A percentile compares a stretch with the other conserved stretches of the same genome.
Evolutionary conservation across 2,329 filamentous ascomycete genomes (phyloP).

Genomic region (Sporothrix globosa): DNA sequence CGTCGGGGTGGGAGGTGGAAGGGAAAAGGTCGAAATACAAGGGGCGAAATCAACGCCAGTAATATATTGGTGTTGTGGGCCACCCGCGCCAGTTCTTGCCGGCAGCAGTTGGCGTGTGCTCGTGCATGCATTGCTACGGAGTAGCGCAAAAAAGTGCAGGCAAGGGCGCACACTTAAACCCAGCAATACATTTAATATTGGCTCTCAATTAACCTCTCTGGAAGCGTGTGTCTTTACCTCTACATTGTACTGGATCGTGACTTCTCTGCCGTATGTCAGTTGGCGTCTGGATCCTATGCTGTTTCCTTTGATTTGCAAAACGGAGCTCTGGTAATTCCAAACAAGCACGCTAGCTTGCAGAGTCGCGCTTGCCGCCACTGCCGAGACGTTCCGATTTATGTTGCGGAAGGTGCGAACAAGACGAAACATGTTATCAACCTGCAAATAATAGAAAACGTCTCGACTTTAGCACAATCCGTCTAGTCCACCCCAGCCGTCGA

Average conservation of each 20-base stretch:
- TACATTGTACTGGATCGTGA: neutral
- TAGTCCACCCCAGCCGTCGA: too few relatives aligned
- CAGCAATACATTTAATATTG: slow-evolving; percentile 15
- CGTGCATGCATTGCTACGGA: slow-evolving; percentile 25
- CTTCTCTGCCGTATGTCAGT: neutral
- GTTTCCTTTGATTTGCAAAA: neutral
- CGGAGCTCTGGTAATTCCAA: neutral
- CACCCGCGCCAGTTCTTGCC: slow-evolving; percentile 25
- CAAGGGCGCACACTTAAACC: slow-evolving; percentile 24
- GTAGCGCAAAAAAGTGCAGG: slow-evolving; percentile 25
- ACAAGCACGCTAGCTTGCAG: neutral
- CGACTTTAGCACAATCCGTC: too few relatives aligned
- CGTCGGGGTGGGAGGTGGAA: neutral
- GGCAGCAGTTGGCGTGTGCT: slow-evolving; percentile 24
- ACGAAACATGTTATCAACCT: neutral
- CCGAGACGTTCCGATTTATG: neutral
- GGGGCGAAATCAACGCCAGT: slow-evolving; percentile 10
- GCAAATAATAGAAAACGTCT: too few relatives aligned
- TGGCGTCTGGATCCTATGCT: neutral
- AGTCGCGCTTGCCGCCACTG: slow-evolving; percentile 13
- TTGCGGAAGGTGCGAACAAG: neutral
- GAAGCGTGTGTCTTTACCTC: neutral
- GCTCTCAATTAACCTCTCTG: neutral
- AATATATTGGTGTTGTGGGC: neutral
- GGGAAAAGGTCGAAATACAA: neutral